These are phyloP conservation scores for Spongospora subterranea DNA, from an alignment of 208 protist genomes.

Conservation along the genomic window DNA sequence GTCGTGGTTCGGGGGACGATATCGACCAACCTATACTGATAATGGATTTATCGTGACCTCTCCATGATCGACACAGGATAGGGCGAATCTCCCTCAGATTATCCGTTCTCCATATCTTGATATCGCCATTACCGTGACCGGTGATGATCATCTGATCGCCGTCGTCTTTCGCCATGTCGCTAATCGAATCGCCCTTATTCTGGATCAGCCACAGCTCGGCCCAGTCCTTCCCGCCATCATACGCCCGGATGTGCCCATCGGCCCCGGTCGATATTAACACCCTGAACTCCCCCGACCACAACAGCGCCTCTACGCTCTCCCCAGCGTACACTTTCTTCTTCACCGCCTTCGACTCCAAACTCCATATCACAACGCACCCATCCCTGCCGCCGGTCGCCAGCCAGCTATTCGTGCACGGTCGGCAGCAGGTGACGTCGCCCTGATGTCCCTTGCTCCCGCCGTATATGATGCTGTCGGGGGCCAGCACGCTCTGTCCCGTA, in stretches of 20 bases:
- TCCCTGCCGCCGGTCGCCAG: slow-evolving; percentile 52
- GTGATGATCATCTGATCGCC: not conserved
- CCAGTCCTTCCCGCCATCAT: not conserved
- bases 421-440: slow-evolving; percentile 57
- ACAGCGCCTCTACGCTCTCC: not conserved
- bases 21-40: not conserved
- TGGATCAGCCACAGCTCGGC: not conserved
- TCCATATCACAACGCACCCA: slow-evolving; percentile 60
- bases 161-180: not conserved
- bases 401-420: not conserved
- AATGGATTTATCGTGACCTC: not conserved
- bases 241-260: not conserved
- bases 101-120: slow-evolving; percentile 44
- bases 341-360: slow-evolving; percentile 9
- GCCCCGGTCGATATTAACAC: not conserved
- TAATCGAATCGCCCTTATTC: no score
- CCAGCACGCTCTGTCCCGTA: not conserved
- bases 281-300: not conserved
- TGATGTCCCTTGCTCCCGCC: not conserved
- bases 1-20: not conserved
- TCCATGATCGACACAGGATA: not conserved
- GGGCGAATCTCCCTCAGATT: not conserved
- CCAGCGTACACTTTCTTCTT: not conserved
- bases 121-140: not conserved
- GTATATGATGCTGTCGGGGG: not conserved